Conservation (phyloP, 1,139 yeast genomes). For the Candida gigantensis region DNA sequence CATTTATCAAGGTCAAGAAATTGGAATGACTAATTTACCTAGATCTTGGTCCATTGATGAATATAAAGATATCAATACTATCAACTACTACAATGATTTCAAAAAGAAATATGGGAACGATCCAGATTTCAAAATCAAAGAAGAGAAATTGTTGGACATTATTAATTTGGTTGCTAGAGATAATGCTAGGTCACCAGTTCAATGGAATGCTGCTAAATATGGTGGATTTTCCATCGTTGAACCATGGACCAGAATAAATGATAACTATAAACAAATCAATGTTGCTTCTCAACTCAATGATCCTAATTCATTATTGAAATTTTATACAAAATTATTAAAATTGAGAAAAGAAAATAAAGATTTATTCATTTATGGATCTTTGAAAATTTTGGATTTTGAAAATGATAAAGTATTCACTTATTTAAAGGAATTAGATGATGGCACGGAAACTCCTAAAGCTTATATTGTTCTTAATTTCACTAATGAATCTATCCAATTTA, state of each 20-base stretch:
- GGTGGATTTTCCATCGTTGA: slow-evolving; percentile 52
- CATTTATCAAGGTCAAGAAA: slow-evolving; percentile 63
- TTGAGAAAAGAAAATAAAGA: slow-evolving; percentile 49
- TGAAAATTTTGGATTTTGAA: slow-evolving; percentile 41
- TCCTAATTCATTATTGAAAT: slow-evolving; percentile 46
- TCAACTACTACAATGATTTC: slow-evolving; percentile 42
- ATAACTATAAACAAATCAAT: slow-evolving; percentile 50
- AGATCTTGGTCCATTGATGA: slow-evolving; percentile 49
- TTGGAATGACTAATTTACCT: slow-evolving; percentile 55
- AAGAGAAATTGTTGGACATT: slow-evolving; percentile 30
- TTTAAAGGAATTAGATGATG: slow-evolving; percentile 26
- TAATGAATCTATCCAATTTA: slow-evolving; percentile 29
- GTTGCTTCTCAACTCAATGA: slow-evolving; percentile 50
- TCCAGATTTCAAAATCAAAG: slow-evolving; percentile 27
- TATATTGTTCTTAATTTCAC: slow-evolving; percentile 51
- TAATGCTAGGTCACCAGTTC: slow-evolving; percentile 60
- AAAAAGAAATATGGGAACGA: slow-evolving; percentile 32
- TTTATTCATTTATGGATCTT: slow-evolving; percentile 48
- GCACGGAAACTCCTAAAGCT: slow-evolving; percentile 24
- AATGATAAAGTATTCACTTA: slow-evolving; percentile 41
- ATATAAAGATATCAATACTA: slow-evolving; percentile 51
- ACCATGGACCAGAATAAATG: slow-evolving; percentile 61
- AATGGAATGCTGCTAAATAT: slow-evolving; percentile 48
- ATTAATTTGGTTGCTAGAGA: slow-evolving; percentile 49
- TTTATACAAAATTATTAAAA: slow-evolving; percentile 45